These are phyloP conservation scores for Leersia perrieri DNA, from an alignment of 176 grass and related monocot species.

Conservation along the genomic window DNA sequence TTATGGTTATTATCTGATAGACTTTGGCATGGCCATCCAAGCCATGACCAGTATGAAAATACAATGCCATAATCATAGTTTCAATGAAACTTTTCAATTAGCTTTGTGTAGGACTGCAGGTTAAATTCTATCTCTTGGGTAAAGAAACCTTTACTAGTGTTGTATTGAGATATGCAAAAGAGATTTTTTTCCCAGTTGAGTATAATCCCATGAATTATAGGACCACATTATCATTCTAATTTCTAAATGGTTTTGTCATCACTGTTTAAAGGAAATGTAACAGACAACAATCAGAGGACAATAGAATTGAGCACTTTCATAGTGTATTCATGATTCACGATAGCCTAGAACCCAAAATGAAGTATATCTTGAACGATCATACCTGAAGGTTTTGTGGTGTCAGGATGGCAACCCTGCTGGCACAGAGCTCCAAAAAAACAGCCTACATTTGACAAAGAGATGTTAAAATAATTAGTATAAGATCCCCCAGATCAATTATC, in stretches of 20 bases:
- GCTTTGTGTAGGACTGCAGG: not conserved
- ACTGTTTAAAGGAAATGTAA: not conserved
- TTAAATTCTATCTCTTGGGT: not conserved
- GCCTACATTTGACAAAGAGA: conserved; percentile 46
- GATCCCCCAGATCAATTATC: not conserved
- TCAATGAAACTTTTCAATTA: not conserved
- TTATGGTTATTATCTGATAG: not conserved
- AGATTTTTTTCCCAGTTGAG: not conserved
- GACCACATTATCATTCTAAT: not conserved
- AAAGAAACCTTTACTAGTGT: not conserved
- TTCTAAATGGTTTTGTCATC: not conserved
- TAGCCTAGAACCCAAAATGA: not conserved
- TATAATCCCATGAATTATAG: not conserved
- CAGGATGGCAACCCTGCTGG: conserved; percentile 73
- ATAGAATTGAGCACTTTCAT: not conserved
- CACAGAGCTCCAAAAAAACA: conserved; percentile 94
- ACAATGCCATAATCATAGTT: not conserved
- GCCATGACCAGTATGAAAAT: not conserved
- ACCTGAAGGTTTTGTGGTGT: conserved; percentile 82
- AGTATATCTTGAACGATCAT: conserved; percentile 12
- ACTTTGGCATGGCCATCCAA: not conserved
- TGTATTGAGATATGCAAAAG: not conserved
- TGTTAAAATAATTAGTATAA: conserved; percentile 3
- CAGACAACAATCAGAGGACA: not conserved
- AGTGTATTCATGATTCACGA: not conserved